phyloP scores from a whole-genome alignment of 2,329 filamentous ascomycete species.

The Fusarium floridanum region DNA sequence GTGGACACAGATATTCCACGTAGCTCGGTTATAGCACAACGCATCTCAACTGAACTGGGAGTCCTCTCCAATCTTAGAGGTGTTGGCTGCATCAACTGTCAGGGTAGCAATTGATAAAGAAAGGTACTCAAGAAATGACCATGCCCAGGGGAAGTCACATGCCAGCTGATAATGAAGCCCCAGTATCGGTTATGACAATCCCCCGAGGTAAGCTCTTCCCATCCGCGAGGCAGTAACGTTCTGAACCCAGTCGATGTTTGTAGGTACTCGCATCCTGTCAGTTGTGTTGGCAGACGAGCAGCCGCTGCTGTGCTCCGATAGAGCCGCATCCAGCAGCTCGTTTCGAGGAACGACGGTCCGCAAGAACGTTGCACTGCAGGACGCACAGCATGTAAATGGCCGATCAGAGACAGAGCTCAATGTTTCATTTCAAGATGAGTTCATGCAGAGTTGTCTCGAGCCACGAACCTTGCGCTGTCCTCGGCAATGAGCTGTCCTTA shows the following conservation, averaged over 20 bases:
- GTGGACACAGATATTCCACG: neutral
- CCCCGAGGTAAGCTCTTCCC: neutral
- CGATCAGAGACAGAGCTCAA: conserved; percentile 8
- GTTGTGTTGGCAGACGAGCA: neutral
- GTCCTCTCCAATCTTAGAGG: neutral
- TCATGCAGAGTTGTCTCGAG: neutral
- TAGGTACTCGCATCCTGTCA: conserved; percentile 2
- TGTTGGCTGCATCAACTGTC: neutral
- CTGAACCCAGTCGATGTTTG: neutral
- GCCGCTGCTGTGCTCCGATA: conserved; percentile 24
- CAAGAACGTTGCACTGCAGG: conserved; percentile 26
- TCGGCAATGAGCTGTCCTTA: neutral
- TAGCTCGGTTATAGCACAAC: neutral
- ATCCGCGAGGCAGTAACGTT: neutral
- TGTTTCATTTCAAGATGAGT: neutral
- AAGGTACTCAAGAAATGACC: neutral
- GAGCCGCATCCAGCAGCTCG: conserved; percentile 27
- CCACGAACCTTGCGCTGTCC: neutral
- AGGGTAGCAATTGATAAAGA: neutral
- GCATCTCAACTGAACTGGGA: neutral
- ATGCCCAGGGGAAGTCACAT: neutral
- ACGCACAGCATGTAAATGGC: conserved; percentile 17
- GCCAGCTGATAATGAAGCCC: neutral
- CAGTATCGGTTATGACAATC: neutral
- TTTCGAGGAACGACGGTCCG: conserved; percentile 10